Conservation (phyloP, 1,284 basidiomycete species). For the Salmacisia buchloeana region DNA sequence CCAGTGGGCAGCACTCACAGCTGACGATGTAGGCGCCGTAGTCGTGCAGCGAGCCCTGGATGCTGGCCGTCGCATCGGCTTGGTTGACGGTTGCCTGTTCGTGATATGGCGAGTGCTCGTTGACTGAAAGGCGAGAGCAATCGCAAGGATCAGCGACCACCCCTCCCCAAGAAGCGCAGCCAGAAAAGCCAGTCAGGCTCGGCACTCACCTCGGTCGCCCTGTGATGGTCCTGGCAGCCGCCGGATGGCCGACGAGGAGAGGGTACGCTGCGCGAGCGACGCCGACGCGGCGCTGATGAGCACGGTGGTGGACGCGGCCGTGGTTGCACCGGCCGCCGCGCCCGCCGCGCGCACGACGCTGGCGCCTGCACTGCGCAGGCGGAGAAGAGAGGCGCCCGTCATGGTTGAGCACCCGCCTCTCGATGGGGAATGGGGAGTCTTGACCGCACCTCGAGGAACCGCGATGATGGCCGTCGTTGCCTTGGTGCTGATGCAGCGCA, state of each 20-base stretch:
- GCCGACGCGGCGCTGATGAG: not conserved
- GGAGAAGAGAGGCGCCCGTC: not conserved
- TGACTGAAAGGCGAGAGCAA: constrained; percentile 22
- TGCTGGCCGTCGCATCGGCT: constrained; percentile 30
- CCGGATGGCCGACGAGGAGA: not conserved
- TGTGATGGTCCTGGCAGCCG: not conserved
- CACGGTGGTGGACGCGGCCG: not conserved
- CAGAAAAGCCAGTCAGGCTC: not conserved
- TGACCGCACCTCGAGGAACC: no score
- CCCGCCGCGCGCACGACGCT: not conserved
- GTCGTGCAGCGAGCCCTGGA: constrained; percentile 40
- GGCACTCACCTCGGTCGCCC: constrained; percentile 2
- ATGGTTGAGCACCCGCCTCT: not conserved
- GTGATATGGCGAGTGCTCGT: constrained; percentile 33
- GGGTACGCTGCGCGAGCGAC: not conserved
- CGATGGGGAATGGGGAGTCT: no score
- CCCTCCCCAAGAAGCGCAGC: not conserved
- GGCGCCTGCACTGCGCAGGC: not conserved
- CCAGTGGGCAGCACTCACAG: constrained; percentile 27
- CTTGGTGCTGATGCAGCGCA: no score
- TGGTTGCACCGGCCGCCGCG: not conserved
- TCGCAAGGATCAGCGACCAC: not conserved
- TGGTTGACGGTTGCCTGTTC: constrained; percentile 45
- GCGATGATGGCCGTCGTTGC: no score
- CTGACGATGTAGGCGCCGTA: constrained; percentile 47